Conservation (phyloP, 768 basidiomycete species). For the Pleurotus platypus region DNA sequence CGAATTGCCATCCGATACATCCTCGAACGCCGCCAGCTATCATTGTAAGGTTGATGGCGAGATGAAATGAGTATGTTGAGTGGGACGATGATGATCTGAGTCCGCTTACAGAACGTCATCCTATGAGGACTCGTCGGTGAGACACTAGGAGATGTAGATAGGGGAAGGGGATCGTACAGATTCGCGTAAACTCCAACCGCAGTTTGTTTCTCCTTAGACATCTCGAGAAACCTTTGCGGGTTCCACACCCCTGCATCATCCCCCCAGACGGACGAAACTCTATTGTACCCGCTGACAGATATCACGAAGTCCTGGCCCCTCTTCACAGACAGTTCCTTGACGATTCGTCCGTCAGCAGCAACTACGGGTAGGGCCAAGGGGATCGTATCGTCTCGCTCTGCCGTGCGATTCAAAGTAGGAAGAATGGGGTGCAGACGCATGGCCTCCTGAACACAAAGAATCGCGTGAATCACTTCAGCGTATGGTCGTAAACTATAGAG, state of each 20-base stretch:
- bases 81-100: not conserved
- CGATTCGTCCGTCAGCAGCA: slow-evolving; percentile 26
- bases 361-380: slow-evolving; percentile 36
- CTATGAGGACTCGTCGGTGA: not conserved
- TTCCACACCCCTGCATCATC: slow-evolving; percentile 18
- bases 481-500: not conserved
- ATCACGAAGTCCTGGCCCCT: slow-evolving; percentile 29
- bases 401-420: slow-evolving; percentile 18
- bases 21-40: slow-evolving; percentile 9
- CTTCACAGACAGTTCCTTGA: slow-evolving; percentile 29
- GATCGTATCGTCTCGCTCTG: slow-evolving; percentile 32
- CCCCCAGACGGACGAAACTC: slow-evolving; percentile 18
- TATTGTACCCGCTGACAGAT: slow-evolving; percentile 33
- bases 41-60: too few species aligned
- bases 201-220: slow-evolving; percentile 8
- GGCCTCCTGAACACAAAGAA: slow-evolving; percentile 16
- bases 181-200: slow-evolving; percentile 20
- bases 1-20: slow-evolving; percentile 13
- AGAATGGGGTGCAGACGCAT: slow-evolving; percentile 29
- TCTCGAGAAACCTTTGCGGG: slow-evolving; percentile 14
- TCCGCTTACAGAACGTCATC: not conserved
- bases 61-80: not conserved
- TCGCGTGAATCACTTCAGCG: not conserved
- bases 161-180: slow-evolving; percentile 17
- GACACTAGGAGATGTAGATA: not conserved